phyloP scores from a whole-genome alignment of 805 yeast species.

The Nakazawaea ernobii region DNA sequence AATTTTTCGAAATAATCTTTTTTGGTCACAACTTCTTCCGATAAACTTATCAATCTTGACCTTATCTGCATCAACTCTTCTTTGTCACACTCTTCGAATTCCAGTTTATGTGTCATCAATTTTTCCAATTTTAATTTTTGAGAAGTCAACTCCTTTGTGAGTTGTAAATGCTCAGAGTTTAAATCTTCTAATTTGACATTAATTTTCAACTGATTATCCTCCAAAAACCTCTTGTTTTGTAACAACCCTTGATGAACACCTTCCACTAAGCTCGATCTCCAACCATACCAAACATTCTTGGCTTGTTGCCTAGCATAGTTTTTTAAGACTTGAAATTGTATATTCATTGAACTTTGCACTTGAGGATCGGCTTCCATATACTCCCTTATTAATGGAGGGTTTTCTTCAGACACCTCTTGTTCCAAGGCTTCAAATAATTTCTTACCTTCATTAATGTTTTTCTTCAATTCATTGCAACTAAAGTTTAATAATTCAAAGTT shows the following conservation, averaged over 20 bases:
- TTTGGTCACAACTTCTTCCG: background rate
- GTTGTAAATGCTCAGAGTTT: conserved; percentile 10
- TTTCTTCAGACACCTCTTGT: conserved; percentile 37
- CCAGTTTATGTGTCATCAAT: conserved; percentile 13
- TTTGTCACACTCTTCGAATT: conserved; percentile 14
- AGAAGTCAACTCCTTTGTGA: conserved; percentile 10
- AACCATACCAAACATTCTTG: conserved; percentile 52
- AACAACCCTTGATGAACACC: conserved; percentile 34
- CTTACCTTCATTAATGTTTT: conserved; percentile 44
- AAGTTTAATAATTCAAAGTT: conserved; percentile 45
- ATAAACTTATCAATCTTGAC: conserved; percentile 7
- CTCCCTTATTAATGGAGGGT: conserved; percentile 44
- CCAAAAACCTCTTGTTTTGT: conserved; percentile 14
- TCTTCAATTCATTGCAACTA: conserved; percentile 47
- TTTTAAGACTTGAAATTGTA: conserved; percentile 45
- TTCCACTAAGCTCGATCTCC: conserved; percentile 49
- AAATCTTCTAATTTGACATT: conserved; percentile 15
- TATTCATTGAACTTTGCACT: conserved; percentile 35
- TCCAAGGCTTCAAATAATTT: conserved; percentile 41
- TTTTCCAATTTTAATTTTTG: conserved; percentile 10
- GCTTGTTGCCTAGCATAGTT: conserved; percentile 48
- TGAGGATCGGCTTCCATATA: conserved; percentile 35
- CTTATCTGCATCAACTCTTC: conserved; percentile 13
- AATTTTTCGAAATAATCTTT: conserved; percentile 7
- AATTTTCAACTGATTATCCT: conserved; percentile 17